A percentile compares a stretch with the other conserved stretches of the same genome.
Evolutionary conservation across 169 alveolate species (phyloP).

Genomic region (Cryptosporidium canis): DNA sequence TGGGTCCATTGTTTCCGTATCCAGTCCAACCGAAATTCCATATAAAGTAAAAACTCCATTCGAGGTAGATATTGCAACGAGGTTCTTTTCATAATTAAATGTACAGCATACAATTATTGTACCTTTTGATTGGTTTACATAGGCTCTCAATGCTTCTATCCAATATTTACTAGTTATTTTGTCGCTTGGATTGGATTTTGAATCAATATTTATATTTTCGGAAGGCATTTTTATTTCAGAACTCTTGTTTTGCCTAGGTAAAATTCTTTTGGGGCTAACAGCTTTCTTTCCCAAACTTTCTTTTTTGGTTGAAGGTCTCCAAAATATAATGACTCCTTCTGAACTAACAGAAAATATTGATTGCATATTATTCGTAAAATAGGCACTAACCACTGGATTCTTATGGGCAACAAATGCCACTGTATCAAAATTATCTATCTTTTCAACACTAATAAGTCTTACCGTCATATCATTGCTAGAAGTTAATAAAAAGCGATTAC

Average conservation of each 20-base stretch:
- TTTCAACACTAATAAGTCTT: constrained; percentile 83
- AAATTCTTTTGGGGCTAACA: neutral
- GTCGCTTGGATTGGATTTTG: neutral
- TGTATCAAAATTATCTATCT: constrained; percentile 78
- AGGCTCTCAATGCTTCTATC: constrained; percentile 41
- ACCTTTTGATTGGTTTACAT: constrained; percentile 56
- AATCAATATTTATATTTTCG: neutral
- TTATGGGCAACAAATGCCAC: constrained; percentile 81
- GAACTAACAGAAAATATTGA: constrained; percentile 82
- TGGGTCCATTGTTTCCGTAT: neutral
- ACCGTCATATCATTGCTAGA: constrained; percentile 85
- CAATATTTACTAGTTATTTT: constrained; percentile 24
- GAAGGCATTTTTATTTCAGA: neutral
- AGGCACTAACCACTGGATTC: constrained; percentile 83
- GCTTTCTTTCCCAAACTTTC: constrained; percentile 5
- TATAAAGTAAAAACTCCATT: constrained; percentile 59
- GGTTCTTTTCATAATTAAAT: constrained; percentile 31
- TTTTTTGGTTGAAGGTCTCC: constrained; percentile 75
- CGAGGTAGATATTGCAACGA: constrained; percentile 36
- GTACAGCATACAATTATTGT: constrained; percentile 41
- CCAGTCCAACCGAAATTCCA: constrained; percentile 22
- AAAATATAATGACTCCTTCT: constrained; percentile 84
- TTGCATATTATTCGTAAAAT: constrained; percentile 80
- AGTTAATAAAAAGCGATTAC: constrained; percentile 79
- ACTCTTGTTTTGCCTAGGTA: constrained; percentile 32